Evolutionary conservation across 108 stramenopile species (phyloP), one percentile per base, ranked within the genome.

Genomic region (Pseudonitzschia pungens): DNA sequence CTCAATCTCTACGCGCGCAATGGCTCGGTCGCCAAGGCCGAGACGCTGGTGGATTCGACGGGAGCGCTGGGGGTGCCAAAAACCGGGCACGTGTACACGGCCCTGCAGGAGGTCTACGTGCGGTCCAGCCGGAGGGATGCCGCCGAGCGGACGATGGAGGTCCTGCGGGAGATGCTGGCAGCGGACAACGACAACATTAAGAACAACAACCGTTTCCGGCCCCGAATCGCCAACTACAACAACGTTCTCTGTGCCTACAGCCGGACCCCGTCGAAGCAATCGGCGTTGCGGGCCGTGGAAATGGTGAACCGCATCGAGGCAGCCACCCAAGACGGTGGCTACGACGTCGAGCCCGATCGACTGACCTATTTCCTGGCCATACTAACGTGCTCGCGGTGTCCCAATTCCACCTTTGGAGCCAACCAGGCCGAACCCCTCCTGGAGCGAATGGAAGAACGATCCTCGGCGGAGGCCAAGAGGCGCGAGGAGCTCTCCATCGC

Each of bases 291-390:
- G 32, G 81, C 81, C 10, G 55, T 62, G 15, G 58, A 73, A 11
- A 58, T 86, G 32, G 55, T 86, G 0, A 21, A 26, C n/a, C 73
- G 43, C 59, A 86, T 86, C 76, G 81, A 80, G 50, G 16, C 29
- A 28, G 69, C 76, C 11, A 51, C 43, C n/a, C 24, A 66, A 32
- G 74, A 82, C 29, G 83, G 86, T 32, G 86, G 85, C 2, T 85
- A 84, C 66, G 85, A 83, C 21, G 86, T 88, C 4, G 81, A 85
- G 67, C 91, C 89, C 7, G 89, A 89, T 78, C 83, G 83, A 7
- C 60, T 90, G 32, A 89, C 85, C 41, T 92, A 92, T 67, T 75
- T 87, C 0, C 70, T 86, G 28, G 77, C 84, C 9, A 85, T 89
- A 54, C 68, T 85, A 28, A 81, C 91, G 15, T 89, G 89, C 76